Conservation (phyloP, 176 grass and related monocot species). For the Eleusine coracana region DNA sequence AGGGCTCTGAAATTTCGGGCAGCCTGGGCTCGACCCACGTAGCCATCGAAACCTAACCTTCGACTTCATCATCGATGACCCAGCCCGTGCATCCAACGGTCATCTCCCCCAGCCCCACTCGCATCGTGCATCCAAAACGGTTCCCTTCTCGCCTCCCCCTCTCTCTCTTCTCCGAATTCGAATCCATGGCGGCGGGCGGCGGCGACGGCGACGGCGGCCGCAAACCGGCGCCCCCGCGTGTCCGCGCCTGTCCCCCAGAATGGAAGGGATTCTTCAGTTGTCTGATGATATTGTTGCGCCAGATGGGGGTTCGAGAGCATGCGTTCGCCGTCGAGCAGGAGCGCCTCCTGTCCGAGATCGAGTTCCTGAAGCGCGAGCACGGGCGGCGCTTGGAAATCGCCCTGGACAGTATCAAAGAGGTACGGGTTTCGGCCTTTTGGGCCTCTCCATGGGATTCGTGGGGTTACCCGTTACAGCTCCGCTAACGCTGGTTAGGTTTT, state of each 20-base stretch:
- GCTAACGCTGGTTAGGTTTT: constrained; percentile 31
- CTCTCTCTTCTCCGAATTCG: not conserved
- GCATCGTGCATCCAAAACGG: no score
- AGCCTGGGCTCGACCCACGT: no score
- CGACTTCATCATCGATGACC: no score
- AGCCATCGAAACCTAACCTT: no score
- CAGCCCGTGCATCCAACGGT: no score
- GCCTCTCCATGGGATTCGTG: not conserved
- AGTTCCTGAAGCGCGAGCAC: constrained; percentile 36
- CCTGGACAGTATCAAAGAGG: constrained; percentile 25
- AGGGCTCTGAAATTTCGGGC: no score
- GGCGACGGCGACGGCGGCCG: not conserved
- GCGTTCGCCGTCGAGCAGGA: constrained; percentile 35
- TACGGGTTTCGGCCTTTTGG: not conserved
- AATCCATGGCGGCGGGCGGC: constrained; percentile 32
- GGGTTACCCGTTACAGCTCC: not conserved
- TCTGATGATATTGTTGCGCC: constrained; percentile 42
- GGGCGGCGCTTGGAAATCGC: constrained; percentile 19
- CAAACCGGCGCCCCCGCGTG: not conserved
- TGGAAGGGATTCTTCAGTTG: constrained; percentile 42
- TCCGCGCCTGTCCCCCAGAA: not conserved
- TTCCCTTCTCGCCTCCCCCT: not conserved
- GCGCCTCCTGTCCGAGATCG: constrained; percentile 40
- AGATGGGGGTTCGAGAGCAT: constrained; percentile 36
- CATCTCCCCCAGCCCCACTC: no score